Evolutionary conservation across 257 asterid species (phyloP), one percentile per base, ranked within the genome.

Genomic region (Linderniella brevidens): DNA sequence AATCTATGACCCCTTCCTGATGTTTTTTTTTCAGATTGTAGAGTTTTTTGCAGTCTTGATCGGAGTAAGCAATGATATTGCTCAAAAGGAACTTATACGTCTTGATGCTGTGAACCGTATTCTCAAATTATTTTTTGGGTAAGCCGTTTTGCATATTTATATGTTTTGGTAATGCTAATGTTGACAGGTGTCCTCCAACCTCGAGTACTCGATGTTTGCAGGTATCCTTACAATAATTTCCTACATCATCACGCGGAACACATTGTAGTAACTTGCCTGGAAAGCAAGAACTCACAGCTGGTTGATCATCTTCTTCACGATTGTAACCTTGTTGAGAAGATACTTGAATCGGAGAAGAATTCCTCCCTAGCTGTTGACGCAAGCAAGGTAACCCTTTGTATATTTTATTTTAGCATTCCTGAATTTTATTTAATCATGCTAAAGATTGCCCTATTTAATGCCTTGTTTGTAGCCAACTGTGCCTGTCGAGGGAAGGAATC

Each of bases 21-120:
- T 6, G 32, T 25, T 25, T 25, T 25, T 25, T 25, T 25, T 25
- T 25, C 86, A 86, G 97, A 78, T 86, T 52, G 63, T 86, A 62
- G 97, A 86, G 79, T 82, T 86, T 72, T 78, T 86, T 66, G 74
- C 94, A 43, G 94, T 82, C 67, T 65, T 86, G 63, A 77, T 79
- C 62, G 69, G 74, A 53, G 85, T 75, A 57, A 59, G 82, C 53
- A 77, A 65, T 64, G 87, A 79, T 59, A 77, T 74, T 63, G 94
- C 90, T 57, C 94, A 82, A 58, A 77, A 77, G 68, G 93, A 86
- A 72, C 64, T 86, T 68, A 79, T 79, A 55, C 59, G 50, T 15
- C 76, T 79, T 58, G 93, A 84, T 43, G 85, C 86, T 59, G 71
- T 86, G 46, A 75, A 75, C 54, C 63, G 60, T 20, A 71, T 82